Evolutionary conservation across 306 rosid species (phyloP), one percentile per base, ranked within the genome.

Genomic region (Quercus alba): DNA sequence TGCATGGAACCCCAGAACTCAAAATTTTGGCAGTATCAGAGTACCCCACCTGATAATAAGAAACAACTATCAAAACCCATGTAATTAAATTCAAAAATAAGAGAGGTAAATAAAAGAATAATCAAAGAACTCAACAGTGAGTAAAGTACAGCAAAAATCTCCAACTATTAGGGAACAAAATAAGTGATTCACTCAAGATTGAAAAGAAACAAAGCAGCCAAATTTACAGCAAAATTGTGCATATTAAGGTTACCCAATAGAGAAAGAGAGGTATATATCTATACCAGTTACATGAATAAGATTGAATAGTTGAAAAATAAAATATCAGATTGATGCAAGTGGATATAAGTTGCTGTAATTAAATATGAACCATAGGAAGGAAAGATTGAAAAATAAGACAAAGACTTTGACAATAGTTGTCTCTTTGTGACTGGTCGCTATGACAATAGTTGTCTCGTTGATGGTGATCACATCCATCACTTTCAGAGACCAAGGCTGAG

Each of bases 361-460:
- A 38, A 38, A 38, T 38, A 38, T 38, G 46, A 38, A 8, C 46
- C 46, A 38, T 38, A 38, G 46, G 7, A 38, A 38, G 46, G 46
- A 38, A 49, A 49, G 54, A 10, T 2, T 13, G 54, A 3, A 12
- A 49, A 3, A 0, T 3, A 9, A 12, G 54, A 38, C 46, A 38
- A 38, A 38, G 46, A 12, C 54, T 13, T 49, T 49, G 54, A 2
- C 7, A 46, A 56, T 52, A 46, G 75, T 64, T 20, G 77, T 81
- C 62, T 73, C 62, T 38, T 21, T 75, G 78, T 70, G 91, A 88
- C 89, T 80, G 67, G 87, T 84, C 86, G 59, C 70, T 75, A 72
- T 75, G 31, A 70, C 55, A 73, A 1, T 6, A 87, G 66, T 41
- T 87, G 28, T 46, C 56, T 71, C 30, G 33, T 38, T 17, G 83